Base-by-base conservation (phyloP, 2,329 filamentous ascomycete genomes). In the Karstenula rhodostoma region DNA sequence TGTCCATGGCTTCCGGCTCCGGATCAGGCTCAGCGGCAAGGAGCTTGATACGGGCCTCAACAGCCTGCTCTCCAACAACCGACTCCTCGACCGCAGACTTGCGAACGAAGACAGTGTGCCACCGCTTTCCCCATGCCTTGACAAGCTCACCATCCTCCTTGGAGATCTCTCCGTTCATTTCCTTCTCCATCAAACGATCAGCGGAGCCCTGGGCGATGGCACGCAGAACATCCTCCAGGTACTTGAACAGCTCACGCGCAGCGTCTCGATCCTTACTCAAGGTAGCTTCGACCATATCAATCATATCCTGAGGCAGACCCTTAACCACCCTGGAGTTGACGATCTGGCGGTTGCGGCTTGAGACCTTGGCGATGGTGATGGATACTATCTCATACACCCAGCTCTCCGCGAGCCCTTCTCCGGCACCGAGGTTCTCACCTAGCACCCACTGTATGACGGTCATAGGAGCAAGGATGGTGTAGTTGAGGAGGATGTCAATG, bases 401-500 rank as follows among this genome's bases (percentile, higher is more conserved):
- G 7, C 89, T 83, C 67, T 90, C 86, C 12, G 90, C 87, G 13
- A 99, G 86, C 3, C 86, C 85, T 46, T 86, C 85, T 51, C 90
- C 90, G 2, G 87, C 86, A 22, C 86, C 81, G 56, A 89, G 79
- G 63, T 83, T 83, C 63, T 92, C 88, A 33, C 88, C 84, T 13
- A 99, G 84, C 0, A 92, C 92, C 95, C 95, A 99, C 72, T 96
- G 89, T 50, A 97, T 86, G 29, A 99, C 93, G 17, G 89, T 90
- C 59, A 89, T 83, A 0, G 95, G 95, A 9, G 90, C 93, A 37
- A 99, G 85, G 69, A 99, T 97, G 15, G 92, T 94, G 81, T 97
- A 99, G 81, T 98, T 99, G 69, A 99, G 89, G 5, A 99, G 86
- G 79, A 98, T 98, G 82, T 98, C 94, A 60, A 98, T 86, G 70